Conservation (phyloP, 805 yeast species). For the Candida tallmaniae region DNA sequence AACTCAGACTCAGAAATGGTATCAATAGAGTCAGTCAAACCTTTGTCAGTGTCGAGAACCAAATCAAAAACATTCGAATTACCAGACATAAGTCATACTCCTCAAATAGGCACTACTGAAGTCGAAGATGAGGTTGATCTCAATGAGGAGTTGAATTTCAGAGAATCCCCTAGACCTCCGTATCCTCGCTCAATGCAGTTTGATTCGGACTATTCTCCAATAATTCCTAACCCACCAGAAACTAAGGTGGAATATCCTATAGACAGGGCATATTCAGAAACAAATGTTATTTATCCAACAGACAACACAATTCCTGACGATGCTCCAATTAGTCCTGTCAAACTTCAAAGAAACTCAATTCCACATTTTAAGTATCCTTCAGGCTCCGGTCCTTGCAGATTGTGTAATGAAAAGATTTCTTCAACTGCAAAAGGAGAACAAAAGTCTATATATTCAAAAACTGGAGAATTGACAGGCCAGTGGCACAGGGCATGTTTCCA, state of each 20-base stretch:
- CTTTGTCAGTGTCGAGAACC: conserved; percentile 16
- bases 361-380: conserved; percentile 35
- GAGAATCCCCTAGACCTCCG: no score
- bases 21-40: conserved; percentile 17
- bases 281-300: not conserved
- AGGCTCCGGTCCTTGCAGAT: conserved; percentile 80
- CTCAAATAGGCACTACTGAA: conserved; percentile 1
- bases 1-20: conserved; percentile 3
- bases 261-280: not conserved
- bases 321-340: conserved; percentile 1
- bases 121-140: not conserved
- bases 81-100: conserved; percentile 11
- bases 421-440: conserved; percentile 31
- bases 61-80: conserved; percentile 7
- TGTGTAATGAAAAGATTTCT: conserved; percentile 53
- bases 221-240: not conserved
- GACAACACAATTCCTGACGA: not conserved
- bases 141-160: conserved; percentile 2
- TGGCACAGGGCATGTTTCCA: conserved; percentile 90
- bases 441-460: conserved; percentile 78
- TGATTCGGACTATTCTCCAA: not conserved
- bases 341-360: conserved; percentile 2
- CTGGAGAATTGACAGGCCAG: conserved; percentile 80
- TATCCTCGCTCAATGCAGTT: no score
- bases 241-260: not conserved